Conservation (phyloP, 2,329 filamentous ascomycete genomes). For the Hypoxylon sp. region DNA sequence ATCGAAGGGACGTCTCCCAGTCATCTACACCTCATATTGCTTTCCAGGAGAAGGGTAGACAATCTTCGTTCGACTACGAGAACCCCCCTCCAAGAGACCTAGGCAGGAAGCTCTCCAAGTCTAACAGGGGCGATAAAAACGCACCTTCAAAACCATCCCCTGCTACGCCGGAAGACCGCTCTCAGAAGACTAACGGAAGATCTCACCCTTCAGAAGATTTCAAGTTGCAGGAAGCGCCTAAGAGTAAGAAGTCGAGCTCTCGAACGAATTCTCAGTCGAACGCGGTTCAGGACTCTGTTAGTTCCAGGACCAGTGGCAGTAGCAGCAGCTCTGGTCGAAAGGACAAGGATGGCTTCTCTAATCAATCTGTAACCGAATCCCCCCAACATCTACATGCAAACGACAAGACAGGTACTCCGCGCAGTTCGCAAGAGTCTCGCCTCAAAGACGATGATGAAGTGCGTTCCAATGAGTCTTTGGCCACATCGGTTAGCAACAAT, state of each 20-base stretch:
- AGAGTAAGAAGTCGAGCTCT: constrained; percentile 66
- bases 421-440: constrained; percentile 72
- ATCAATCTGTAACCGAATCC: constrained; percentile 50
- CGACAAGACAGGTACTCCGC: constrained; percentile 61
- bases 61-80: constrained; percentile 72
- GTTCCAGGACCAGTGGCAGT: constrained; percentile 57
- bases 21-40: constrained; percentile 87
- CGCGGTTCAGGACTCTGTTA: constrained; percentile 57
- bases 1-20: constrained; percentile 65
- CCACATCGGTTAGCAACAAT: constrained; percentile 57
- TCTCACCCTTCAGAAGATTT: constrained; percentile 70
- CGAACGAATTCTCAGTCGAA: constrained; percentile 63
- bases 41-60: constrained; percentile 86
- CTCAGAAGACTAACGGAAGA: constrained; percentile 58
- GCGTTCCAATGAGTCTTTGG: constrained; percentile 62
- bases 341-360: constrained; percentile 54
- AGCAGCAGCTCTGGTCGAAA: constrained; percentile 57
- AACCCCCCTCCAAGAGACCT: constrained; percentile 67
- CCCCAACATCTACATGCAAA: constrained; percentile 54
- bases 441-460: constrained; percentile 68
- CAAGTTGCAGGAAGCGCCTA: constrained; percentile 85
- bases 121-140: constrained; percentile 56
- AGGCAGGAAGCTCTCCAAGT: constrained; percentile 65
- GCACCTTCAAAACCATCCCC: constrained; percentile 53
- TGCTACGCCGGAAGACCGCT: constrained; percentile 57